These are phyloP conservation scores for Flaveria ramosissima DNA, from an alignment of 129 eudicot species.

Conservation along the genomic window DNA sequence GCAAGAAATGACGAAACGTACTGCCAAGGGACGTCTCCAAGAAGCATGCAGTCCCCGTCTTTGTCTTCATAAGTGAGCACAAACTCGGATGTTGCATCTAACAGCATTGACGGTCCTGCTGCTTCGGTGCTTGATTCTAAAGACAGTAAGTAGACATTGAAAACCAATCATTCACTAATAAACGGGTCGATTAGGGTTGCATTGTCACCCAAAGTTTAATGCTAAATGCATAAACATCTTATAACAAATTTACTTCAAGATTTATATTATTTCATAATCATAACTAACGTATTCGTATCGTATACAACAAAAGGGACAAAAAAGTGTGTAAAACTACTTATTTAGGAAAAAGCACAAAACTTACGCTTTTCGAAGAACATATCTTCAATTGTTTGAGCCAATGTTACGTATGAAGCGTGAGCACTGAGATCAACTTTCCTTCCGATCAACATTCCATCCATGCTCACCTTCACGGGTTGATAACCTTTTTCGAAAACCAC, in stretches of 20 bases:
- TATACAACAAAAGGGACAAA: too few species aligned
- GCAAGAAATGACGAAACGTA: slow-evolving; percentile 20
- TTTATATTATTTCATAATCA: too few species aligned
- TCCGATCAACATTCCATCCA: slow-evolving; percentile 93
- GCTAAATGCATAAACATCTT: too few species aligned
- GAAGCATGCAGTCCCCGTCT: slow-evolving; percentile 98
- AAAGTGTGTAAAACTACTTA: too few species aligned
- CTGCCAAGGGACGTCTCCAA: slow-evolving; percentile 99
- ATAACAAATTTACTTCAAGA: too few species aligned
- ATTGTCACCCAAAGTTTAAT: too few species aligned
- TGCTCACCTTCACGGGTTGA: slow-evolving; percentile 69
- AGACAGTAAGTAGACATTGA: too few species aligned
- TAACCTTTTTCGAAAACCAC: too few species aligned
- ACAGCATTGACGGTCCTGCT: slow-evolving; percentile 59
- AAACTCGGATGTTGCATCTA: slow-evolving; percentile 95
- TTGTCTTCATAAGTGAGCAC: slow-evolving; percentile 96
- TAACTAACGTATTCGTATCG: too few species aligned
- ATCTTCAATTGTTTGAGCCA: slow-evolving; percentile 70
- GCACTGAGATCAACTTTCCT: slow-evolving; percentile 87
- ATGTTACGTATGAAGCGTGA: slow-evolving; percentile 67
- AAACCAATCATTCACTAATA: too few species aligned
- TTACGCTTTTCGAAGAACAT: slow-evolving; percentile 69
- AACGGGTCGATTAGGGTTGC: too few species aligned
- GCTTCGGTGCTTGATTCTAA: slow-evolving; percentile 45
- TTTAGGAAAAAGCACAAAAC: background rate